Conservation (phyloP, 2,329 filamentous ascomycete genomes). For the Corynespora cassiicola region DNA sequence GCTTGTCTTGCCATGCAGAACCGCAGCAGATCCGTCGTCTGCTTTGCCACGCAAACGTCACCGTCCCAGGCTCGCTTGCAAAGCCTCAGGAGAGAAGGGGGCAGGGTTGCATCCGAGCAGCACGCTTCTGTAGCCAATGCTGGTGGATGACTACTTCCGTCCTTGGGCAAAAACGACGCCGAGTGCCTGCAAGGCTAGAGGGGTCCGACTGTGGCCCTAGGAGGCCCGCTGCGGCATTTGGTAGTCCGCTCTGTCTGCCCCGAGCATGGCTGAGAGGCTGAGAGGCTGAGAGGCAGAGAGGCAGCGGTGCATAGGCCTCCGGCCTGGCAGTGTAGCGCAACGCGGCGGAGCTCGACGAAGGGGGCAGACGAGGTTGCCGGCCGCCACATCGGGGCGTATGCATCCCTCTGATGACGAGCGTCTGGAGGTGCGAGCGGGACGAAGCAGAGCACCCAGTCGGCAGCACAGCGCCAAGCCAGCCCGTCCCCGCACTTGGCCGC, state of each 20-base stretch:
- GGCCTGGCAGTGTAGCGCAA: conserved; percentile 31
- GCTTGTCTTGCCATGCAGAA: conserved; percentile 18
- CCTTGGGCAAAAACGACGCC: too few relatives aligned
- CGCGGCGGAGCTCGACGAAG: conserved; percentile 20
- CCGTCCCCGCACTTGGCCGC: conserved; percentile 2
- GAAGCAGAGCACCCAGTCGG: conserved; percentile 8
- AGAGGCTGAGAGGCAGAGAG: too few relatives aligned
- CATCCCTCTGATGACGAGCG: conserved; percentile 18
- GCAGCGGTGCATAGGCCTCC: conserved; percentile 3
- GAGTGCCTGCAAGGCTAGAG: conserved; percentile 11
- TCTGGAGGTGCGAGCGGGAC: conserved; percentile 10
- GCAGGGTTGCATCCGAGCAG: conserved; percentile 14
- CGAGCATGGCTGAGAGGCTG: too few relatives aligned
- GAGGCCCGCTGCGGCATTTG: too few relatives aligned
- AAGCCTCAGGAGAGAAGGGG: conserved; percentile 4
- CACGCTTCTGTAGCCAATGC: conserved; percentile 1
- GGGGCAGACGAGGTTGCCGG: background rate
- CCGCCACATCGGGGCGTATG: conserved; percentile 4
- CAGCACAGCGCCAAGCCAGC: background rate
- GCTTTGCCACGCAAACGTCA: conserved; percentile 26
- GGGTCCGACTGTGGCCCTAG: too few relatives aligned
- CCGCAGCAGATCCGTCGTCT: conserved; percentile 11
- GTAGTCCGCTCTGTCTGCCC: too few relatives aligned
- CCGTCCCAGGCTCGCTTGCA: conserved; percentile 3
- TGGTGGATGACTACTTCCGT: too few relatives aligned